Base-by-base conservation (phyloP, 2,329 filamentous ascomycete genomes). In the Beauveria sp. region DNA sequence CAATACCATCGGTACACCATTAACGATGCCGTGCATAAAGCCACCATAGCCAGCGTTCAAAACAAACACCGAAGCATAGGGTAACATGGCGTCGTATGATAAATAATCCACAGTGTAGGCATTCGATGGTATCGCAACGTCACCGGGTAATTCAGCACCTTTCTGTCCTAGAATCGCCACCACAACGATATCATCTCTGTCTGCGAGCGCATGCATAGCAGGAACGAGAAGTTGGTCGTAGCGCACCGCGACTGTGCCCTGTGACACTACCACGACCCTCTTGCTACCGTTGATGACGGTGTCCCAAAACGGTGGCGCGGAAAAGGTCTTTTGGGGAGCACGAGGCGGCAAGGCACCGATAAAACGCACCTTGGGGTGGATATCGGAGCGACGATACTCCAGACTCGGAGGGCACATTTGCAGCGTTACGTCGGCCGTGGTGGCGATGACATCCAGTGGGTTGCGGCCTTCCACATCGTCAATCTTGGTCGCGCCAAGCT, bases 31-130 rank as follows among this genome's bases (percentile, higher is more conserved):
- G 16, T 61, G 59, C 10, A 53, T 55, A 46, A 61, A 61, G 14
- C 50, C 59, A 8, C 79, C 77, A 60, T 79, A 82, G 3, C 79
- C 79, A 12, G 74, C 79, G 53, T 81, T 82, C 12, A 73, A 73
- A 18, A 82, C 70, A 30, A 81, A 78, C 0, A 79, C 71, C 46
- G 75, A 77, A 37, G 71, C 70, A 66, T 79, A 63, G 1, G 75
- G 74, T 1, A 83, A 69, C 1, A 81, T 62, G 0, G 72, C 68
- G 61, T 82, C 77, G 63, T 81, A 82, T 3, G 78, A 73, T 4
- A 83, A 67, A 64, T 79, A 81, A 66, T 81, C 78, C 24, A 76
- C 68, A 4, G 79, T 72, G 10, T 74, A 70, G 0, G 73, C 70
- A 64, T 82, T 82, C 1, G 61, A 30, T 0, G 79, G 76, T 2